Conservation (phyloP, 257 asterid species). For the Solanum etuberosum region DNA sequence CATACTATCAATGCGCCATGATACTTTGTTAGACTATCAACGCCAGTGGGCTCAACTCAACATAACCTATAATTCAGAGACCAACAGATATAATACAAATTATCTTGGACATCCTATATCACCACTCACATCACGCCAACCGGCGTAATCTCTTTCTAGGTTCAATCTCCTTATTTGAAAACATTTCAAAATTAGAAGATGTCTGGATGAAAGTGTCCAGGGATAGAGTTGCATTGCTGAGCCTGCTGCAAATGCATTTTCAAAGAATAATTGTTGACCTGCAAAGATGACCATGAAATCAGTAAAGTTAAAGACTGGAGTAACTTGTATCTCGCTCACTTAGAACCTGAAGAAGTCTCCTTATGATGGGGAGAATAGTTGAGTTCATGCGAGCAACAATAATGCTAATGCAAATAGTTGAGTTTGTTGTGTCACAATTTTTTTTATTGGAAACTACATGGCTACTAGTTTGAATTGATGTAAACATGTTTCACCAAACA, state of each 20-base stretch:
- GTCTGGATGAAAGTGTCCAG: conserved; percentile 58
- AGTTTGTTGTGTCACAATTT: not conserved
- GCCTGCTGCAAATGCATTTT: conserved; percentile 55
- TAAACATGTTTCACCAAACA: not conserved
- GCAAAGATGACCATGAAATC: conserved; percentile 12
- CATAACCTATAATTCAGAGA: not conserved
- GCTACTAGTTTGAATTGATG: not conserved
- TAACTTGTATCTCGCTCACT: not conserved
- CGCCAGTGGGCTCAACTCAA: not conserved
- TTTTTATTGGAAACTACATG: not conserved
- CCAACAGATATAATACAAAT: not conserved
- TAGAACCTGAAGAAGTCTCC: not conserved
- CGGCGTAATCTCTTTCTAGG: not conserved
- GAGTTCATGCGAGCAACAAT: not conserved
- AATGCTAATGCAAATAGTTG: not conserved
- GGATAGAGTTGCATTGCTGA: conserved; percentile 43
- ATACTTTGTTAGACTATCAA: not conserved
- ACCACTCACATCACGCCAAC: not conserved
- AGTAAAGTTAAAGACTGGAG: not conserved
- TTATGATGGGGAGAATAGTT: not conserved
- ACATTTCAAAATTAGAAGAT: conserved; percentile 18
- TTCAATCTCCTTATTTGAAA: not conserved
- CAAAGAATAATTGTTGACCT: conserved; percentile 72
- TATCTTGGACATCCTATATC: not conserved
- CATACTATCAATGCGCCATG: not conserved